Percentiles rank a stretch among this genome's conserved stretches.
phyloP scores from a whole-genome alignment of 768 basidiomycete species.

The Boletellus ananas region DNA sequence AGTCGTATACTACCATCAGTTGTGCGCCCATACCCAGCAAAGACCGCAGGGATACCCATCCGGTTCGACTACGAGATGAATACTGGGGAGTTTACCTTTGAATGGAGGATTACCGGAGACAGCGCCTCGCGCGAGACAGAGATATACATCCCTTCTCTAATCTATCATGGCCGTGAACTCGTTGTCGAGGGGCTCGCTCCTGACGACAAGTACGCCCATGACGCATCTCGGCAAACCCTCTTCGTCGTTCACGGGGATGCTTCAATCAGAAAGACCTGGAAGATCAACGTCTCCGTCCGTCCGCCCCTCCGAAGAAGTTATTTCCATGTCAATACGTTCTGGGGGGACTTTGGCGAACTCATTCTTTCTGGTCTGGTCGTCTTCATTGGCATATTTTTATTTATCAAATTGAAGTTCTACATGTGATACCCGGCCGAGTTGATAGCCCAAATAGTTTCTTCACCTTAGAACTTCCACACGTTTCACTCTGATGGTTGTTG shows the following conservation, averaged over 20 bases:
- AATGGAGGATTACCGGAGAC: slow-evolving; percentile 45
- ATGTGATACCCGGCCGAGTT: slow-evolving; percentile 13
- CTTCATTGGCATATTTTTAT: slow-evolving; percentile 28
- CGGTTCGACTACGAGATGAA: slow-evolving; percentile 75
- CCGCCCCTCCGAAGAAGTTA: slow-evolving; percentile 46
- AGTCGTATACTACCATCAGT: slow-evolving; percentile 71
- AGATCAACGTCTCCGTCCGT: slow-evolving; percentile 50
- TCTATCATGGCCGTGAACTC: slow-evolving; percentile 56
- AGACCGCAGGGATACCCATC: slow-evolving; percentile 81
- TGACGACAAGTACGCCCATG: slow-evolving; percentile 54
- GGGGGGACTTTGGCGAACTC: slow-evolving; percentile 50
- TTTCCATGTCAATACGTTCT: slow-evolving; percentile 61
- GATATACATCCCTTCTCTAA: slow-evolving; percentile 68
- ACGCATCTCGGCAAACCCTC: slow-evolving; percentile 68
- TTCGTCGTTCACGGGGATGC: slow-evolving; percentile 52
- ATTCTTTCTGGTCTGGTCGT: slow-evolving; percentile 31
- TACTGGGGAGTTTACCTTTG: slow-evolving; percentile 59
- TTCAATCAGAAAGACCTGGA: slow-evolving; percentile 40
- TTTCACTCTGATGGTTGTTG: no score
- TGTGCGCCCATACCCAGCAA: slow-evolving; percentile 89
- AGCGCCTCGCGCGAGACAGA: slow-evolving; percentile 63
- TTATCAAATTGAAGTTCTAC: slow-evolving; percentile 28
- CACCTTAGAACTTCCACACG: no score
- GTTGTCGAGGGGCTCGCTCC: slow-evolving; percentile 52
- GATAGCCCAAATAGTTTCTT: neutral